Evolutionary conservation across 345 rosid species (phyloP).

Genomic region (Sonneratia alba): DNA sequence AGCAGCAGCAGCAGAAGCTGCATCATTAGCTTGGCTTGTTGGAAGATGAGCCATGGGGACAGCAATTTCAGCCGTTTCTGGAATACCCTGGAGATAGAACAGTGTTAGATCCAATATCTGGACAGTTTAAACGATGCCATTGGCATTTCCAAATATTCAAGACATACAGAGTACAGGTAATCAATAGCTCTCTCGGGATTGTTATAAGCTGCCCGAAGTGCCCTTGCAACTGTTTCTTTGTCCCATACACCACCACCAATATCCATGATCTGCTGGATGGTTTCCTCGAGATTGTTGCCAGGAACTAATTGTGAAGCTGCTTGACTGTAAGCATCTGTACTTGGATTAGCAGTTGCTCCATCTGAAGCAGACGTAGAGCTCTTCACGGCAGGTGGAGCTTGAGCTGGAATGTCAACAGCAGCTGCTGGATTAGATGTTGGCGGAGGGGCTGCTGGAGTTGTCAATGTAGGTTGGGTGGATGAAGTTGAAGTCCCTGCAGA

Average conservation of each 20-base stretch:
- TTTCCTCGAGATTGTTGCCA: constrained; percentile 61
- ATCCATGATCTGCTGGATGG: constrained; percentile 80
- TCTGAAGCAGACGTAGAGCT: constrained; percentile 25
- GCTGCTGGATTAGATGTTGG: constrained; percentile 31
- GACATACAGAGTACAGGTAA: constrained; percentile 76
- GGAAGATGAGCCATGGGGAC: constrained; percentile 48
- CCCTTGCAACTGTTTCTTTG: constrained; percentile 83
- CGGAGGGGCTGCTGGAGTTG: constrained; percentile 33
- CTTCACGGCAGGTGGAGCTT: constrained; percentile 37
- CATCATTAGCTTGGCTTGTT: constrained; percentile 40
- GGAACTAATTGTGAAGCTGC: constrained; percentile 88
- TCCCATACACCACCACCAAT: constrained; percentile 98
- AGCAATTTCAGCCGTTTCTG: constrained; percentile 71
- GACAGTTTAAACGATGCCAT: not conserved
- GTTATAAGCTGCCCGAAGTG: constrained; percentile 96
- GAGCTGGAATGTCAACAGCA: constrained; percentile 39
- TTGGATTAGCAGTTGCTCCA: constrained; percentile 15
- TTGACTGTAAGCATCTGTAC: constrained; percentile 50
- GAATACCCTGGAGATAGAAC: constrained; percentile 63
- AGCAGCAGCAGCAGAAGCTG: constrained; percentile 35
- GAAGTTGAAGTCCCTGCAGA: constrained; percentile 46
- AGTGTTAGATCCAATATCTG: constrained; percentile 13
- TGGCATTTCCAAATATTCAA: constrained; percentile 3
- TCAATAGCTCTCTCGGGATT: constrained; percentile 99
- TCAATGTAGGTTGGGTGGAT: constrained; percentile 56